A percentile compares a stretch with the other conserved stretches of the same genome.
Conservation (phyloP, 2,329 filamentous ascomycete species). For the Tolypocladium album region DNA sequence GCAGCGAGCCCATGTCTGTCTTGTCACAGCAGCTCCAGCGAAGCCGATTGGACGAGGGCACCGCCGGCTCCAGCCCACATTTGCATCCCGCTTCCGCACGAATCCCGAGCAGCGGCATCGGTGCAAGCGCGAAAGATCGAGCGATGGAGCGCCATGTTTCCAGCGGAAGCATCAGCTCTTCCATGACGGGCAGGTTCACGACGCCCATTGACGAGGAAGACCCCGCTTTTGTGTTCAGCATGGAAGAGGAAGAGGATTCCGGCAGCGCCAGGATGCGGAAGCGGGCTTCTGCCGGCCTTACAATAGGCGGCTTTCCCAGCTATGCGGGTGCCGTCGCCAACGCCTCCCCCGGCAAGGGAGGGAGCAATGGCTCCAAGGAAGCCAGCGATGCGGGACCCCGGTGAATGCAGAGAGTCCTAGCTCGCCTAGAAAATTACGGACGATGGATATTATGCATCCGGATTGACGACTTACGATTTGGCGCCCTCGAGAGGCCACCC, state of each 20-base stretch:
- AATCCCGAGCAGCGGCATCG: conserved; percentile 25
- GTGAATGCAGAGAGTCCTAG: conserved; percentile 18
- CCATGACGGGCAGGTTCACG: conserved; percentile 44
- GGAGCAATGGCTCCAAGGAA: conserved; percentile 16
- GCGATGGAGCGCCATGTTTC: conserved; percentile 47
- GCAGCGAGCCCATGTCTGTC: conserved; percentile 44
- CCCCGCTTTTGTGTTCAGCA: conserved; percentile 52
- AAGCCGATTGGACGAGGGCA: conserved; percentile 40
- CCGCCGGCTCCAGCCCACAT: conserved; percentile 32
- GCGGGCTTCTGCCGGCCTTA: conserved; percentile 34
- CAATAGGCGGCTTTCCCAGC: conserved; percentile 27
- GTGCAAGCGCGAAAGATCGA: conserved; percentile 30
- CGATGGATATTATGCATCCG: not conserved
- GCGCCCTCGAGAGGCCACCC: not conserved
- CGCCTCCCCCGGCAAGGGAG: conserved; percentile 17
- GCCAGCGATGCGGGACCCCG: conserved; percentile 15
- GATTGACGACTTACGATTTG: not conserved
- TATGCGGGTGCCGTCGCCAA: conserved; percentile 29
- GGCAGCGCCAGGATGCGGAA: conserved; percentile 34
- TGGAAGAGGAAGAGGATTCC: conserved; percentile 52
- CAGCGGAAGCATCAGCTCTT: conserved; percentile 45
- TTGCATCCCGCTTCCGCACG: conserved; percentile 38
- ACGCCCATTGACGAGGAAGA: conserved; percentile 58
- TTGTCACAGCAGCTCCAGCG: conserved; percentile 53
- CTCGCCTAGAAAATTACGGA: not conserved